These are phyloP conservation scores for Phytophthora chlamydospora DNA, from an alignment of 352 stramenopile genomes.

Conservation along the genomic window DNA sequence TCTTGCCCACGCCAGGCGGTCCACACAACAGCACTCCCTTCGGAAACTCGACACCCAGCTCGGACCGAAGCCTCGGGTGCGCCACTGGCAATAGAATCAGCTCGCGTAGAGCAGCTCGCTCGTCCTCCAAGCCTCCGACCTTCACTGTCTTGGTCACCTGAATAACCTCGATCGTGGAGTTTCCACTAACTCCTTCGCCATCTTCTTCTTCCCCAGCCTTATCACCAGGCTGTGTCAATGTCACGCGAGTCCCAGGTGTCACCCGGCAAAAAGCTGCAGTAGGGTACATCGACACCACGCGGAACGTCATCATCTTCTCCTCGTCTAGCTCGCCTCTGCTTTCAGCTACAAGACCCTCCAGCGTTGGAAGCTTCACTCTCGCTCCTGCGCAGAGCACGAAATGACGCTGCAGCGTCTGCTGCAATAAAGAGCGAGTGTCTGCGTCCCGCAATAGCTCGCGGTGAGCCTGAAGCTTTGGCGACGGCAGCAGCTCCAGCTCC, in stretches of 20 bases:
- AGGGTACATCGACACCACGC: conserved; percentile 59
- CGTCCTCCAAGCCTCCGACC: conserved; percentile 72
- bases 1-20: conserved; percentile 83
- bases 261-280: conserved; percentile 38
- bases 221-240: conserved; percentile 42
- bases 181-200: not conserved
- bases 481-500: conserved; percentile 44
- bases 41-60: conserved; percentile 68
- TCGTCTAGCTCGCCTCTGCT: conserved; percentile 17
- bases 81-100: conserved; percentile 71
- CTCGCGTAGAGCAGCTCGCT: conserved; percentile 64
- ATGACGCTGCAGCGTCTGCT: conserved; percentile 63
- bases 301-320: conserved; percentile 36
- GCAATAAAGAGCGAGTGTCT: conserved; percentile 53
- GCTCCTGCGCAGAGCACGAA: conserved; percentile 48
- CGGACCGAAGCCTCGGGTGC: conserved; percentile 35
- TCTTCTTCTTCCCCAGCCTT: not conserved
- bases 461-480: conserved; percentile 11
- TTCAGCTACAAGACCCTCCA: conserved; percentile 28
- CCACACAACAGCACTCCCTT: conserved; percentile 78
- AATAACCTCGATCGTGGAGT: not conserved
- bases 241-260: conserved; percentile 56
- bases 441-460: conserved; percentile 29
- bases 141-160: conserved; percentile 25
- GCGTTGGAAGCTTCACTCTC: conserved; percentile 45